Evolutionary conservation across 208 protist genomes (phyloP).

Genomic region (Herpetomonas samuelpessoai): DNA sequence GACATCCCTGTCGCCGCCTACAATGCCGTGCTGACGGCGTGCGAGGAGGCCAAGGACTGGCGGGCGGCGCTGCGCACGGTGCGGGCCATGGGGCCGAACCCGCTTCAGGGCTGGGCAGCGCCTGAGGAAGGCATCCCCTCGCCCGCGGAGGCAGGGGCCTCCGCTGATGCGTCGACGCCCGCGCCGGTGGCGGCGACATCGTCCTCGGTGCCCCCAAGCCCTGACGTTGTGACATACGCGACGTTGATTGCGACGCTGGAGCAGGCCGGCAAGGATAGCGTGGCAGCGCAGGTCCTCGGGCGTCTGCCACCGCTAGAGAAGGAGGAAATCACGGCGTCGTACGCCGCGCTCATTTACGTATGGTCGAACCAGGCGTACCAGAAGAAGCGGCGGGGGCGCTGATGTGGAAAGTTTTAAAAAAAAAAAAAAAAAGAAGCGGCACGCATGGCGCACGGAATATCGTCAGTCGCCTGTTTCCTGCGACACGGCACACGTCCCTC

Average conservation of each 20-base stretch:
- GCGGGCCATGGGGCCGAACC: conserved; percentile 76
- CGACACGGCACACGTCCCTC: too few relatives aligned
- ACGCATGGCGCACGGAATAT: too few relatives aligned
- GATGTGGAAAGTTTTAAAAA: too few relatives aligned
- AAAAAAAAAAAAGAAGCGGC: too few relatives aligned
- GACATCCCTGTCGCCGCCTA: conserved; percentile 70
- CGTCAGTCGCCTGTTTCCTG: too few relatives aligned
- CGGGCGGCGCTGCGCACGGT: conserved; percentile 54
- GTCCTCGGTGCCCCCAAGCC: conserved; percentile 28
- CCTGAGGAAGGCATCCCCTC: conserved; percentile 9
- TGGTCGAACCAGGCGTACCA: conserved; percentile 71
- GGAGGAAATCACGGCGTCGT: conserved; percentile 84
- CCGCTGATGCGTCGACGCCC: not conserved
- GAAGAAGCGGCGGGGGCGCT: conserved; percentile 32
- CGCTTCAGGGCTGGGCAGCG: conserved; percentile 34
- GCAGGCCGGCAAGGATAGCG: conserved; percentile 57
- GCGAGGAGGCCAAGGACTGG: conserved; percentile 68
- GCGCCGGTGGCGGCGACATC: not conserved
- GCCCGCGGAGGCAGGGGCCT: not conserved
- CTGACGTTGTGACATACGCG: conserved; percentile 82
- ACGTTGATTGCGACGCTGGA: conserved; percentile 84
- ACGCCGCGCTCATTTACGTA: conserved; percentile 82
- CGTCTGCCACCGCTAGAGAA: conserved; percentile 63
- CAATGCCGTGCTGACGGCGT: conserved; percentile 62
- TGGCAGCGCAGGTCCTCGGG: conserved; percentile 59